Base-by-base conservation (phyloP, 495 filamentous ascomycete species). In the Daldinia bambusicola region DNA sequence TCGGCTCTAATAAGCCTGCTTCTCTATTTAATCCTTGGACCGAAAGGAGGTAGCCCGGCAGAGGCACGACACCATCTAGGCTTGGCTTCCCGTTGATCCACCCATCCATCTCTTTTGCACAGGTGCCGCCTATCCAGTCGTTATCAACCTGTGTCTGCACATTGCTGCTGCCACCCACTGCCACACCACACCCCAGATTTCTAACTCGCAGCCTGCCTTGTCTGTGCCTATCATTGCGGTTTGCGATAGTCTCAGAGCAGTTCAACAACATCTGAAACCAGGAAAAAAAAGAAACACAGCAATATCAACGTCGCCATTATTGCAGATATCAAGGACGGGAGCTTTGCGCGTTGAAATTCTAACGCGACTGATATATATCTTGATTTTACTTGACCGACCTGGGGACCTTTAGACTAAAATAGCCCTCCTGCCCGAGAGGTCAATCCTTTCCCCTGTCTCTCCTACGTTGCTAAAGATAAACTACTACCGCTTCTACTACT, bases 151-250 rank as follows among this genome's bases (percentile, higher is more conserved):
- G 38, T 66, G 62, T 63, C 51, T 70, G 66, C 70, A 74, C 70
- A 66, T 74, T 43, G 61, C 72, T 74, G 71, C 67, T 75, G 72
- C 67, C 75, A 73, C 69, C 75, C 71, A 67, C 72, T 74, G 67
- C 67, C 71, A 74, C 62, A 74, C 71, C 71, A 66, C 66, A 74
- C 74, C 74, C 74, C 74, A 67, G 74, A 76, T 76, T 48, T 74
- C 63, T 65, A 74, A 67, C 67, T 67, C 71, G 68, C 62, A 67
- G 71, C 63, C 58, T 66, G 62, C 71, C 71, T 71, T 76, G 74
- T 67, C 62, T 62, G 63, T 70, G 63, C 71, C 71, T 73, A 67
- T 68, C 60, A 71, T 62, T 73, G 65, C 66, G 61, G 20, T 71
- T 70, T 67, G 62, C 61, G 58, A 69, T 71, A 66, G 61, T 71